Percentiles rank a stretch among this genome's conserved stretches.
Conservation (phyloP, 2,329 filamentous ascomycete species). For the Neurospora crassa region DNA sequence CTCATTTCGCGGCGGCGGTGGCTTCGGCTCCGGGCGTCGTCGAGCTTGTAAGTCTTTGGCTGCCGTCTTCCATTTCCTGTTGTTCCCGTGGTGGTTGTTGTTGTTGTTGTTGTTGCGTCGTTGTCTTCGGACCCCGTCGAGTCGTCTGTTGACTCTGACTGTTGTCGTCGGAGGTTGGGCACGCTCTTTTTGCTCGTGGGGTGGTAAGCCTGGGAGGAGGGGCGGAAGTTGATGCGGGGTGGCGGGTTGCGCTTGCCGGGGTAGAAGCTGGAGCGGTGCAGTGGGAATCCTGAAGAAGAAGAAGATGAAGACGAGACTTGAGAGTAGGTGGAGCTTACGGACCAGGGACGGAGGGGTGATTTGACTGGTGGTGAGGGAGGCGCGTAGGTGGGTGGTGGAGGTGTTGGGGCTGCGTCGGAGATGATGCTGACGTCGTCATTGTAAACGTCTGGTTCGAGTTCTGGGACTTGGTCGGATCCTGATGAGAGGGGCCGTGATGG, state of each 20-base stretch:
- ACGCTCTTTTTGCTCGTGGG: neutral
- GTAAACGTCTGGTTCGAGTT: neutral
- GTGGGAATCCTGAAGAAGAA: neutral
- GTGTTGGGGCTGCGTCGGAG: neutral
- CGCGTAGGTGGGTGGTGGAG: neutral
- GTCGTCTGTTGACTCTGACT: neutral
- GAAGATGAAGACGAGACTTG: neutral
- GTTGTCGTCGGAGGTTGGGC: neutral
- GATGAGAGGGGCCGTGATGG: neutral
- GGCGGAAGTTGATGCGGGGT: neutral
- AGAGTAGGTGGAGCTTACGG: neutral
- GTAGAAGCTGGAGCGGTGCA: neutral
- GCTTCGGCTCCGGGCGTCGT: neutral
- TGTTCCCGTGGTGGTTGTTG: too few species aligned
- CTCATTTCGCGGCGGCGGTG: neutral
- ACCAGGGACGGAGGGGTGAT: neutral
- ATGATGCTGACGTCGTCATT: neutral
- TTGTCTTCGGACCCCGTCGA: neutral
- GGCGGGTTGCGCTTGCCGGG: neutral
- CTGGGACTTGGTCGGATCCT: neutral
- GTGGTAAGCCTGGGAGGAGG: neutral
- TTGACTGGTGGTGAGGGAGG: neutral
- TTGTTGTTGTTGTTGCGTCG: neutral
- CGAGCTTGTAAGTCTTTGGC: neutral
- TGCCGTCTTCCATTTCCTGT: too few species aligned